A percentile compares a stretch with the other conserved stretches of the same genome.
Evolutionary conservation across 768 basidiomycete species (phyloP).

Genomic region (Pleurotus platypus): DNA sequence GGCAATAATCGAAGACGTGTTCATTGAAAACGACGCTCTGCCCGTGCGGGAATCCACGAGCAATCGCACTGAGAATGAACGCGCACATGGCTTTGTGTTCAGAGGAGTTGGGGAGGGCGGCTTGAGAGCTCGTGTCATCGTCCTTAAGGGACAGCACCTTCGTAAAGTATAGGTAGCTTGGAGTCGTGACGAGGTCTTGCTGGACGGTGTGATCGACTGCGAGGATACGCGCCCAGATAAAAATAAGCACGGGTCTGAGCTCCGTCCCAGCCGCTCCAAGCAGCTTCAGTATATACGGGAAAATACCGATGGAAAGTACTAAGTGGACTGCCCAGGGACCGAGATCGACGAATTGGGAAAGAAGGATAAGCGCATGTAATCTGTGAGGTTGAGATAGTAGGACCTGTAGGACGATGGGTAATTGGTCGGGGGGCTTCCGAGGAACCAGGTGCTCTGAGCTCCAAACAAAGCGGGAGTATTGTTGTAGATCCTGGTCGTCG

Average conservation of each 20-base stretch:
- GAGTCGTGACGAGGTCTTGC: constrained; percentile 79
- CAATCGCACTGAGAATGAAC: constrained; percentile 88
- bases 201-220: constrained; percentile 96
- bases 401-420: constrained; percentile 97
- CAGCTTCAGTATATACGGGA: constrained; percentile 96
- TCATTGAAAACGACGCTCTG: constrained; percentile 82
- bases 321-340: constrained; percentile 99
- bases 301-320: constrained; percentile 94
- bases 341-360: constrained; percentile 96
- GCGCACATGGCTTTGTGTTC: constrained; percentile 99
- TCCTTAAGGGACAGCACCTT: constrained; percentile 68
- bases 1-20: constrained; percentile 83
- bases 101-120: constrained; percentile 80
- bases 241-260: constrained; percentile 95
- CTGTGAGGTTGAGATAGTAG: constrained; percentile 95
- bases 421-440: constrained; percentile 92
- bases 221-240: constrained; percentile 97
- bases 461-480: constrained; percentile 16
- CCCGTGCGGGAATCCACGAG: constrained; percentile 80
- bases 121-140: constrained; percentile 37
- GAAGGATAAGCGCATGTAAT: constrained; percentile 88
- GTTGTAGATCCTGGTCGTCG: constrained; percentile 7
- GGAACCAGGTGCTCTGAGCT: constrained; percentile 60
- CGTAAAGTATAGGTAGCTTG: constrained; percentile 85
- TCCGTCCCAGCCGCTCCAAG: constrained; percentile 93